Conservation (phyloP, 306 rosid species). For the Hippophae tibetana region DNA sequence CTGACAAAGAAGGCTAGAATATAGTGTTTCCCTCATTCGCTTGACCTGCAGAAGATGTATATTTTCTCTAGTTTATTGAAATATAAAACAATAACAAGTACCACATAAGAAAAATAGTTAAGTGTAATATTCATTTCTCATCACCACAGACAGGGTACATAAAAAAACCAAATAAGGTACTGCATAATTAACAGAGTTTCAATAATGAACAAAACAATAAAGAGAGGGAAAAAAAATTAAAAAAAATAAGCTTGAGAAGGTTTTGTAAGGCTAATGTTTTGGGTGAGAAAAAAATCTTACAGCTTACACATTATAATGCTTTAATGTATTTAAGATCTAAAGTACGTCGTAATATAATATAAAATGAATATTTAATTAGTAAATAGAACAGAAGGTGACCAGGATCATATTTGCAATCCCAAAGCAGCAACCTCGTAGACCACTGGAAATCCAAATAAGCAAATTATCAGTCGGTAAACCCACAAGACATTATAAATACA, state of each 20-base stretch:
- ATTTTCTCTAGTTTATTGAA: constrained; percentile 11
- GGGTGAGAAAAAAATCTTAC: not conserved
- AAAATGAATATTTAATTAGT: not conserved
- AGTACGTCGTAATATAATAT: not conserved
- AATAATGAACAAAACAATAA: too few relatives aligned
- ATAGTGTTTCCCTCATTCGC: constrained; percentile 89
- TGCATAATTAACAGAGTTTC: too few relatives aligned
- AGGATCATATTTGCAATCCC: constrained; percentile 92
- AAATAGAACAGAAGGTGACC: constrained; percentile 39
- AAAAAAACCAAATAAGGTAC: not conserved
- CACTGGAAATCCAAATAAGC: constrained; percentile 55
- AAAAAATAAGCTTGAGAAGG: not conserved
- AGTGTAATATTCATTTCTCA: not conserved
- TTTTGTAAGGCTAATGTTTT: not conserved
- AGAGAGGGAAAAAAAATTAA: too few relatives aligned
- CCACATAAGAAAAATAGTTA: not conserved
- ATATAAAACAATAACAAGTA: not conserved
- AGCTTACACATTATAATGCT: not conserved
- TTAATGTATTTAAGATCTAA: not conserved
- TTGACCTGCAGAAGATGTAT: constrained; percentile 58
- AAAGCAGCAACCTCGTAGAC: constrained; percentile 84
- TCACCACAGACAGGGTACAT: not conserved
- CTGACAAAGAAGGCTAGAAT: constrained; percentile 86
- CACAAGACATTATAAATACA: constrained; percentile 2
- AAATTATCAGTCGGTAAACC: constrained; percentile 23